Conservation (phyloP, 2,329 filamentous ascomycete species). For the Venturia asperata region DNA sequence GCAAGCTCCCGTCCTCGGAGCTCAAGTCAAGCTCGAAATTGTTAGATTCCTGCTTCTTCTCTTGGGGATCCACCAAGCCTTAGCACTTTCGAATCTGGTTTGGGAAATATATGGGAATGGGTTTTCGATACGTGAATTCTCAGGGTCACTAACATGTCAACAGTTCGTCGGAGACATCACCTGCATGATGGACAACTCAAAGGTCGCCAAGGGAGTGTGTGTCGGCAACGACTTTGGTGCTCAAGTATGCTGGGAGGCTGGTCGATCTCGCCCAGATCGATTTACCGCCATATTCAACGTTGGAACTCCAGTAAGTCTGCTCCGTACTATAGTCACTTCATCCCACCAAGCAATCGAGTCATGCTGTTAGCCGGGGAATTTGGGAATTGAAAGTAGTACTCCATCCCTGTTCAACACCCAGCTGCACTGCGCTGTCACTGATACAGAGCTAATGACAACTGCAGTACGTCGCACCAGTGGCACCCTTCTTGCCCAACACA, state of each 20-base stretch:
- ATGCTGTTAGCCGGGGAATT: not conserved
- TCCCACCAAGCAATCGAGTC: not conserved
- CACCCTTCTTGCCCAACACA: constrained; percentile 11
- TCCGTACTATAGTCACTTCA: not conserved
- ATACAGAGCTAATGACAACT: not conserved
- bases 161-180: constrained; percentile 17
- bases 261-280: constrained; percentile 17
- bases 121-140: no score
- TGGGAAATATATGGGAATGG: no score
- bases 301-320: constrained; percentile 17
- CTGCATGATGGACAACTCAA: constrained; percentile 18
- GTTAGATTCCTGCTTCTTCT: not conserved
- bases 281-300: constrained; percentile 19
- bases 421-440: not conserved
- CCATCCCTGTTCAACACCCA: not conserved
- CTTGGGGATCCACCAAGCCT: no score
- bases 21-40: not conserved
- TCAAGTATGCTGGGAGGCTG: constrained; percentile 20
- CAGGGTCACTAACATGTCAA: not conserved
- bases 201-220: constrained; percentile 14
- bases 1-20: not conserved
- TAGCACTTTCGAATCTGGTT: no score
- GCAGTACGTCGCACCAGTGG: constrained; percentile 15
- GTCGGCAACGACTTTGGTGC: constrained; percentile 19
- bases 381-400: no score